phyloP scores from a whole-genome alignment of 2,329 filamentous ascomycete genomes.

The Venturiaceae sp. region DNA sequence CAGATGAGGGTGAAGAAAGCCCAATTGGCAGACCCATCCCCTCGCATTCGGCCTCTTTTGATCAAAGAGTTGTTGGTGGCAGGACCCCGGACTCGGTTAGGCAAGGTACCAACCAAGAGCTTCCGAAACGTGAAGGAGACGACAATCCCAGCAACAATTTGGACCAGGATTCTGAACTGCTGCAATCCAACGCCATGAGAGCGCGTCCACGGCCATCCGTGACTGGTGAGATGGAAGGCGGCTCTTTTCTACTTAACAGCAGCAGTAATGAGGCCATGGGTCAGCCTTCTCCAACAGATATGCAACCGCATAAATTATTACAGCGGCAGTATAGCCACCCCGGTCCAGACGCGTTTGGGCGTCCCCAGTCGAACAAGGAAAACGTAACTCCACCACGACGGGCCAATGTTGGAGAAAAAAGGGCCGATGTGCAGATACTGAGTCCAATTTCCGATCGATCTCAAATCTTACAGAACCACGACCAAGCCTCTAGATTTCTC shows the following conservation, averaged over 20 bases:
- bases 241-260: slow-evolving; percentile 43
- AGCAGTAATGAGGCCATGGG: slow-evolving; percentile 39
- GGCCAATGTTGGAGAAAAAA: slow-evolving; percentile 17
- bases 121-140: neutral
- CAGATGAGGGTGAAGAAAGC: neutral
- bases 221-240: slow-evolving; percentile 20
- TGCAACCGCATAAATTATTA: neutral
- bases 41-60: neutral
- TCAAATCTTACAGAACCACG: slow-evolving; percentile 9
- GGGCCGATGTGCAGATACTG: slow-evolving; percentile 17
- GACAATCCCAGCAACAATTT: slow-evolving; percentile 9
- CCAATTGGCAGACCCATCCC: neutral
- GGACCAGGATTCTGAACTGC: slow-evolving; percentile 13
- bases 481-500: slow-evolving; percentile 4
- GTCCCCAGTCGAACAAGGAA: neutral
- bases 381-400: slow-evolving; percentile 11
- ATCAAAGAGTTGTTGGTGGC: neutral
- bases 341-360: neutral
- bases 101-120: slow-evolving; percentile 11
- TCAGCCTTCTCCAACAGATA: neutral
- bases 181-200: neutral
- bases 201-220: neutral
- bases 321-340: neutral
- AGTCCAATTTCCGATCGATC: slow-evolving; percentile 10
- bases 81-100: neutral